Base-by-base conservation (phyloP, 768 basidiomycete species). In the Chalciporus sphaerocephalus region DNA sequence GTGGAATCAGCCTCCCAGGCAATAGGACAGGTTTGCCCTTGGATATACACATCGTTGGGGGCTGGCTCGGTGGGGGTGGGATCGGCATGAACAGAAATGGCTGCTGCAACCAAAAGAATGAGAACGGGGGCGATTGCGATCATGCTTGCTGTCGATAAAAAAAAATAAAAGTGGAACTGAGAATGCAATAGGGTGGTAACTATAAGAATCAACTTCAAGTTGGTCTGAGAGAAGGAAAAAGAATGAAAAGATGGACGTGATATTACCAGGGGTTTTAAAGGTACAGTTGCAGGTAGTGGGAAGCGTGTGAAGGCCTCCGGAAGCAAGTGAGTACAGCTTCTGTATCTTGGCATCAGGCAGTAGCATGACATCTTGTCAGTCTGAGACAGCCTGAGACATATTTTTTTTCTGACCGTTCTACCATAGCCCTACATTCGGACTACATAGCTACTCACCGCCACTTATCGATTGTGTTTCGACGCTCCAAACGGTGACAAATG, bases 1-100 rank as follows among this genome's bases (percentile, higher is more conserved):
- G 75, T 74, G 5, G 65, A 46, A 57, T 89, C 87, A 6, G 69
- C 73, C 1, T 57, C 57, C 89, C 90, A 92, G 10, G 60, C 55
- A 34, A 84, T 70, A 22, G 60, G 53, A 57, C 88, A 92, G 3
- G 67, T 57, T 9, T 62, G 39, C 16, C 87, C 87, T 43, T 75
- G 68, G 33, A 77, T 76, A 70, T 75, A 86, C 20, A 74, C 56
- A 34, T 74, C 67, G 33, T 78, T 78, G 6, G 85, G 85, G 6
- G 72, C 71, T 18, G 90, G 87, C 20, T 64, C 72, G 40, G 58
- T 73, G 33, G 90, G 89, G 6, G 51, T 61, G 15, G 81, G 79
- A 30, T 80, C 77, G 13, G 85, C 85, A 40, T 62, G 71, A n/a
- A 69, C 79, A 27, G 65, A 44, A 42, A 40, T 54, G 22, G 70